Conservation (phyloP, 495 filamentous ascomycete genomes). For the Beverwykella pulmonaria region DNA sequence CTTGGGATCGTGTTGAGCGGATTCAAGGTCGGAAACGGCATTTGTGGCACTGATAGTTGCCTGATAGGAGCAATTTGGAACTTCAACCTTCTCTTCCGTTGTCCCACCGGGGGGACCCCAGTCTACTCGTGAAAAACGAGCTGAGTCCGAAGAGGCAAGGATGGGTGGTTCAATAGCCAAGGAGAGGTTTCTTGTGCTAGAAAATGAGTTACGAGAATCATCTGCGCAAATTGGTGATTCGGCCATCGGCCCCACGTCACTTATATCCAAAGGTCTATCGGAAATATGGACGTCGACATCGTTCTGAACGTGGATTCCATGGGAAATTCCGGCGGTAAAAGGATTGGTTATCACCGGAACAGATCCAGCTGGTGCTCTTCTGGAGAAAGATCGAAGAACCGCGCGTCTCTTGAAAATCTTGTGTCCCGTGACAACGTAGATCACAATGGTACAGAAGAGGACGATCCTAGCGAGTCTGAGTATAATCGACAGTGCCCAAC, state of each 20-base stretch:
- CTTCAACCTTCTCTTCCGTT: neutral
- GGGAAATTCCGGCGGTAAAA: slow-evolving; percentile 46
- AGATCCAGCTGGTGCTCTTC: slow-evolving; percentile 30
- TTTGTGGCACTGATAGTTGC: slow-evolving; percentile 13
- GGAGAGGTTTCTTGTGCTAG: slow-evolving; percentile 27
- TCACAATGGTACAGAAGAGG: slow-evolving; percentile 67
- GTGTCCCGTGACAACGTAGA: slow-evolving; percentile 72
- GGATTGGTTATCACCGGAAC: slow-evolving; percentile 51
- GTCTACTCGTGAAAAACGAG: slow-evolving; percentile 19
- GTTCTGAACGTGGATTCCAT: slow-evolving; percentile 56
- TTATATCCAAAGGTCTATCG: slow-evolving; percentile 37
- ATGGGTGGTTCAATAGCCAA: neutral
- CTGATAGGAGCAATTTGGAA: neutral
- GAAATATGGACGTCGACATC: slow-evolving; percentile 55
- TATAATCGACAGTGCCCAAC: neutral
- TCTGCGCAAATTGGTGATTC: slow-evolving; percentile 8
- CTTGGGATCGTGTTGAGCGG: neutral
- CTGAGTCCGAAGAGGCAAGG: neutral
- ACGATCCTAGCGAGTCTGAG: slow-evolving; percentile 41
- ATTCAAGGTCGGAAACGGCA: neutral
- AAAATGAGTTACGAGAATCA: slow-evolving; percentile 28
- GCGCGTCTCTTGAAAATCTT: slow-evolving; percentile 65
- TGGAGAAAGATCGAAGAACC: slow-evolving; percentile 53
- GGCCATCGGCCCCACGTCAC: slow-evolving; percentile 8
- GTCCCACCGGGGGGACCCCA: slow-evolving; percentile 1